Evolutionary conservation across 306 rosid genomes (phyloP).

Genomic region (Castanospermum australe): DNA sequence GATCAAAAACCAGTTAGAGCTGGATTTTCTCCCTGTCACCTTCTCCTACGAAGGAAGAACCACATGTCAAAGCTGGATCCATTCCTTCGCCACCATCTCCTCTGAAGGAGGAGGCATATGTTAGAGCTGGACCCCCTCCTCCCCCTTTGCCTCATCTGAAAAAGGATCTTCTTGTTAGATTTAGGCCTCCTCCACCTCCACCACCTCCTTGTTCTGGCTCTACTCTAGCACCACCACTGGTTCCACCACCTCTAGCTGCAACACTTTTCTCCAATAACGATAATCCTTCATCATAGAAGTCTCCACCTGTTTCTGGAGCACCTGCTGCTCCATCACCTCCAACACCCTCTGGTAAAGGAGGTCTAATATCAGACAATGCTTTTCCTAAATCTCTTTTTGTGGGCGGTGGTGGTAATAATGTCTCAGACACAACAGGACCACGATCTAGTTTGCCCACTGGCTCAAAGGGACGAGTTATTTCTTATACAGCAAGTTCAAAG

Average conservation of each 20-base stretch:
- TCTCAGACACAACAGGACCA: constrained; percentile 28
- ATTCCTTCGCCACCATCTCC: constrained; percentile 40
- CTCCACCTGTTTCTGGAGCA: constrained; percentile 33
- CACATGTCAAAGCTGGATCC: constrained; percentile 24
- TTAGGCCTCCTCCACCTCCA: constrained; percentile 41
- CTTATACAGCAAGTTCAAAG: constrained; percentile 33
- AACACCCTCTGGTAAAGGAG: constrained; percentile 32
- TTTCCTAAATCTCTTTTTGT: not conserved
- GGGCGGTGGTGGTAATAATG: constrained; percentile 20
- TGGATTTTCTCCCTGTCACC: constrained; percentile 22
- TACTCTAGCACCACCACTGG: constrained; percentile 6
- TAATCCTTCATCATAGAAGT: constrained; percentile 11
- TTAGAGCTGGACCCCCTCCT: constrained; percentile 11
- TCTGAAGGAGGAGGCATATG: not conserved
- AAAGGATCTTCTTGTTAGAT: constrained; percentile 14
- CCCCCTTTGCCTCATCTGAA: constrained; percentile 30
- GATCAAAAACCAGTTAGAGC: constrained; percentile 3
- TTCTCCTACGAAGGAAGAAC: constrained; percentile 32
- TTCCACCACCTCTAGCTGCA: constrained; percentile 26
- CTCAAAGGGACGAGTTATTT: constrained; percentile 40
- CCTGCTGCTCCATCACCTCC: constrained; percentile 59
- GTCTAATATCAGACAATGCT: constrained; percentile 24
- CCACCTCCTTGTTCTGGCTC: constrained; percentile 16
- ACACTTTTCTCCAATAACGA: constrained; percentile 25
- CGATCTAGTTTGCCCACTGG: constrained; percentile 20